Evolutionary conservation across 306 rosid species (phyloP), one percentile per base, ranked within the genome.

Genomic region (Argentina anserina): DNA sequence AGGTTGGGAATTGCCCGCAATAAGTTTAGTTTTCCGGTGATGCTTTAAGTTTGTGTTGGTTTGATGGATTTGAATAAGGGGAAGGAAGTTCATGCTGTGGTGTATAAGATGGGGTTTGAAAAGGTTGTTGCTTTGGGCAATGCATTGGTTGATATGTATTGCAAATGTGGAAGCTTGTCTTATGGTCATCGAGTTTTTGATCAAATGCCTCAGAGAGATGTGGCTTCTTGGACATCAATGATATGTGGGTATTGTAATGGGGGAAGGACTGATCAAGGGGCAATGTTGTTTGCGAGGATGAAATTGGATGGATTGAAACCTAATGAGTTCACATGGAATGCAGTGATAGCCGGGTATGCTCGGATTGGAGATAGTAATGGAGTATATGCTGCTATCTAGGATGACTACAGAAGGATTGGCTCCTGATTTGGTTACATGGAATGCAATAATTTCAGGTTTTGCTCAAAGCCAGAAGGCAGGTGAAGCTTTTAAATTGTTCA

Each of bases 251-350:
- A 72, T 70, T 84, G 87, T 80, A 81, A 74, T 17, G 40, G 39
- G 3, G 86, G 87, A 42, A 69, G 78, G 61, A 77, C 42, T 62
- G 85, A 72, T 73, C 58, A 72, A 10, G 90, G 86, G 3, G 15
- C 79, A 34, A 34, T 39, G 49, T 77, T 87, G 79, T 90, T 87
- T 74, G 88, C 82, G 85, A 77, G 87, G 82, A 87, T 90, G 96
- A 82, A 76, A 64, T n/a, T 82, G 78, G 88, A 86, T 20, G 86
- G 88, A 15, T 64, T 84, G 59, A 80, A 87, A 52, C 92, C 92
- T 1, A 90, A 87, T 82, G 81, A 84, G 25, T 90, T 87, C 79
- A 86, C 96, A 9, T 90, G 96, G 96, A 86, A 90, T 76, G 83
- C 81, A 5, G 78, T 87, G 80, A 42, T 87, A 34, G 87, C 76